Evolutionary conservation across 1,139 yeast species (phyloP), one percentile per base, ranked within the genome.

Genomic region (Hansenula sp.): DNA sequence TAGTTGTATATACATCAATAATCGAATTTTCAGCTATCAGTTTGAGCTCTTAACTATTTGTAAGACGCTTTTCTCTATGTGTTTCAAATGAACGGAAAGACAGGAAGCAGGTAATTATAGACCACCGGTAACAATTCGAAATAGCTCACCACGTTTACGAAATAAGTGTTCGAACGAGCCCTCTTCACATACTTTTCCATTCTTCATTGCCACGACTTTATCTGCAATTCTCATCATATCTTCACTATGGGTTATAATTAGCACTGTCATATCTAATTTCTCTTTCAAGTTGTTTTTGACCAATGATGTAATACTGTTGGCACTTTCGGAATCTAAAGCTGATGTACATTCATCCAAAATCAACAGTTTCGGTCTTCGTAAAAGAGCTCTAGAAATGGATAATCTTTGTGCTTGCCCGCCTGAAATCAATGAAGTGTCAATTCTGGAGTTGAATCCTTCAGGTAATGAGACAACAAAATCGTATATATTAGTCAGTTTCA

Each of bases 361-460:
- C 45, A 87, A 63, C 6, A 88, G 62, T 40, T 72, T 71, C 0
- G 95, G 90, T 40, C 71, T 68, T 41, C 89, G 65, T 4, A 87
- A 52, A 18, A 88, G 51, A 0, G 94, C 90, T 48, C 96, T 74
- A 0, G 88, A 91, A 48, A 88, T 79, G 0, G 90, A 77, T 16
- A 88, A 61, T 47, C 96, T 66, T 60, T 88, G 96, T 8, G 84
- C 73, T 61, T 88, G 96, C 3, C 96, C 96, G 36, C 91, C 88
- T 3, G 95, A 85, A 32, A 86, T 62, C 43, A 79, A 57, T 1
- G 77, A 65, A 17, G 77, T 75, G 11, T 87, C 88, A 27, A 87
- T 69, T 25, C 63, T 60, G 0, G 93, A 73, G 35, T 79, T 70
- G 13, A 85, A 52, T 0, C 85, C 85, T 8, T 74, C 66, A 0